Evolutionary conservation across 257 asterid genomes (phyloP).

Genomic region (Nicotiana undulata): DNA sequence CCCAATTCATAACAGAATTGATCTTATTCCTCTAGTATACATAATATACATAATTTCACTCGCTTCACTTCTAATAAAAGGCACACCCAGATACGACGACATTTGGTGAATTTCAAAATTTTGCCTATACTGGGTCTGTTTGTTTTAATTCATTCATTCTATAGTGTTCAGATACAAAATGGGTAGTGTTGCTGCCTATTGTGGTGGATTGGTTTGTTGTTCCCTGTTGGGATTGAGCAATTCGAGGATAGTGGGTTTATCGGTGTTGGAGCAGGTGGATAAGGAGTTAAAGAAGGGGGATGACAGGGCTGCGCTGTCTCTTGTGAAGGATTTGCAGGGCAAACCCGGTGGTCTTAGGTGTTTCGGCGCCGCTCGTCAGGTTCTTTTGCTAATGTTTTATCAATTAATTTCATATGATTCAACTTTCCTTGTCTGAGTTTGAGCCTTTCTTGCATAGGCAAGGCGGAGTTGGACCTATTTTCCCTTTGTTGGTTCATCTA

Average conservation of each 20-base stretch:
- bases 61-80: too few relatives aligned
- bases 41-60: too few relatives aligned
- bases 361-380: slow-evolving; percentile 92
- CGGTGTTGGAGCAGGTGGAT: slow-evolving; percentile 63
- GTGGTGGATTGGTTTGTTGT: not conserved
- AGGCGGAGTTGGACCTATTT: not conserved
- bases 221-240: slow-evolving; percentile 7
- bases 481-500: not conserved
- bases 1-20: too few relatives aligned
- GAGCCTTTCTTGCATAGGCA: not conserved
- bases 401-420: too few relatives aligned
- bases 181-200: slow-evolving; percentile 10
- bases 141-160: not conserved
- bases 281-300: slow-evolving; percentile 64
- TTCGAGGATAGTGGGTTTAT: slow-evolving; percentile 10
- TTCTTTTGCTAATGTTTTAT: slow-evolving; percentile 10
- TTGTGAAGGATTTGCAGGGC: slow-evolving; percentile 59
- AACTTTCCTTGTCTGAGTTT: not conserved
- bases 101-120: too few relatives aligned
- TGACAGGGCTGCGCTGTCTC: slow-evolving; percentile 67
- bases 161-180: slow-evolving; percentile 1
- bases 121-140: not conserved
- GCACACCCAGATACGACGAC: too few relatives aligned
- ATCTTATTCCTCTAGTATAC: too few relatives aligned
- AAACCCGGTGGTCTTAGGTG: slow-evolving; percentile 65